Base-by-base conservation (phyloP, 2,329 filamentous ascomycete species). In the Pseudonectria foliicola region DNA sequence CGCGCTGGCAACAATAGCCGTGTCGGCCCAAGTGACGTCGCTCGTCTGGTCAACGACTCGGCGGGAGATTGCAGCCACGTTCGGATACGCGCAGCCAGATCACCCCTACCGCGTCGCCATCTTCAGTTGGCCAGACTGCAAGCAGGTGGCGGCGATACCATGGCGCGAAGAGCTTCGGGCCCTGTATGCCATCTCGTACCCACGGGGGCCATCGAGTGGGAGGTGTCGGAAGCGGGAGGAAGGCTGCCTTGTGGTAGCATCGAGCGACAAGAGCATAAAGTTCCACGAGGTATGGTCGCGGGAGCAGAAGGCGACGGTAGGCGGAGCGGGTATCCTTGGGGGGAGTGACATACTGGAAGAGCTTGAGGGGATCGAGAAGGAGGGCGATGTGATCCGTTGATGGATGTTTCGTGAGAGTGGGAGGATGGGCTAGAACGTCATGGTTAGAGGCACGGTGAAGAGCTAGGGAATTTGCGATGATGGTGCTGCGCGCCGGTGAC, bases 281-380 rank as follows among this genome's bases (percentile, higher is more conserved):
- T 96, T 96, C 52, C 88, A 96, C 59, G 89, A 96, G 63, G 79
- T 98, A 10, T 96, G 89, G 92, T 72, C 74, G n/a, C 73, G 75
- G 3, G 66, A 71, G 27, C 69, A 65, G 47, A 80, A 74, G 51
- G 63, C 66, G 7, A 73, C 69, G 13, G 60, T 66, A 14, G 59
- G 62, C 8, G 67, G 70, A 11, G 67, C 65, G 27, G 78, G 84
- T 3, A 66, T 85, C 43, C 65, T 95, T 15, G 85, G 84, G 10
- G 85, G 87, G 4, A 93, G 87, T 61, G 80, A 84, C 56, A 93
- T 95, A 44, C 69, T 95, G 23, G 88, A 95, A 56, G 77, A 77
- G 13, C 64, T 88, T 36, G 82, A 93, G 55, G 85, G 85, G 4
- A 82, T 92, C 48, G 82, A 88, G 48, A 79, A 81, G 55, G 80